A percentile compares a stretch with the other conserved stretches of the same genome.
These are phyloP conservation scores for Saccharata proteae DNA, from an alignment of 2,329 filamentous ascomycete genomes.

Conservation along the genomic window DNA sequence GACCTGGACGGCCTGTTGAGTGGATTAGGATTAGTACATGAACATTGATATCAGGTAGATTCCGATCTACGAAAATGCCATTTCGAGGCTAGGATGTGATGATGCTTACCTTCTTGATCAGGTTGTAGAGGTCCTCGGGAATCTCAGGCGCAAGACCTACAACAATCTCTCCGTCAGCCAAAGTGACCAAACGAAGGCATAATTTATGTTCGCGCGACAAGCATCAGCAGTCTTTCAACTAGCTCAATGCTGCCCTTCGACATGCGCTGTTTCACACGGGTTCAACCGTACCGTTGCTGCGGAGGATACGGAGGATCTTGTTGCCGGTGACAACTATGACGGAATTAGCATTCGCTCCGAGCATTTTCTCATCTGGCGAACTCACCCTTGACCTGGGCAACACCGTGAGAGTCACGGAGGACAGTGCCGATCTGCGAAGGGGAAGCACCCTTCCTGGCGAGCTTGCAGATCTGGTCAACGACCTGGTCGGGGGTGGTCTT, in stretches of 20 bases:
- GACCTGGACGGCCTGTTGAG: constrained; percentile 79
- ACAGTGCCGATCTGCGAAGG: constrained; percentile 91
- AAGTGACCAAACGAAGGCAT: constrained; percentile 30
- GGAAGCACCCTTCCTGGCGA: constrained; percentile 96
- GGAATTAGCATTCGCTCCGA: neutral
- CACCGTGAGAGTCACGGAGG: constrained; percentile 93
- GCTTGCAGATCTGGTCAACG: constrained; percentile 98
- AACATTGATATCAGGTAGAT: neutral
- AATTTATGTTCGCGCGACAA: constrained; percentile 26
- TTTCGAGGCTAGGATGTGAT: too few species aligned
- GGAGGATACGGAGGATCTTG: constrained; percentile 99
- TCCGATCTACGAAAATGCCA: constrained; percentile 2
- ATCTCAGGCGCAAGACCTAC: constrained; percentile 95
- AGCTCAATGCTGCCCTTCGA: constrained; percentile 20
- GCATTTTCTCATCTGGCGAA: constrained; percentile 3
- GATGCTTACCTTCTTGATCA: constrained; percentile 99
- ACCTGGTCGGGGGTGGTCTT: constrained; percentile 98
- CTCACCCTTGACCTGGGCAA: constrained; percentile 93
- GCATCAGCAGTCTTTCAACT: constrained; percentile 11
- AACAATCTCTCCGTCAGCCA: constrained; percentile 31
- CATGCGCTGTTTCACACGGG: constrained; percentile 31
- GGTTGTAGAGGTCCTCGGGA: constrained; percentile 99
- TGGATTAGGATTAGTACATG: constrained; percentile 2
- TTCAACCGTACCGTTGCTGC: constrained; percentile 77
- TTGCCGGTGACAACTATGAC: constrained; percentile 82